Base-by-base conservation (phyloP, 495 filamentous ascomycete genomes). In the Amniculicola lignicola region DNA sequence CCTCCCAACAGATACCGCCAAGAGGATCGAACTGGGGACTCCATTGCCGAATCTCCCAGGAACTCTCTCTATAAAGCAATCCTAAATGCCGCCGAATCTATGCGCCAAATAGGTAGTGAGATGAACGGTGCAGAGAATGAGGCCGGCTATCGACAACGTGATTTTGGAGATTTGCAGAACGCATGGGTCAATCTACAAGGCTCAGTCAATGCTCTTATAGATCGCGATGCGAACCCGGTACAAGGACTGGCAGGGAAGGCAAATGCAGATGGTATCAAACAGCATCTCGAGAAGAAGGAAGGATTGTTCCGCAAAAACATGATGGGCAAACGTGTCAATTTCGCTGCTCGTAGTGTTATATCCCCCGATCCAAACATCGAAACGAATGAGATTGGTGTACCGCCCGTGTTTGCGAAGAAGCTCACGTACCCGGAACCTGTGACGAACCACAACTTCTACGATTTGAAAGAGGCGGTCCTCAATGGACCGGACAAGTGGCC, bases 321-420 rank as follows among this genome's bases (percentile, higher is more conserved):
- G 92, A 99, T 99, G 94, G 94, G 94, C 41, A 99, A 99, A 75
- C 88, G 94, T 74, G 94, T 99, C 70, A 97, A 99, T 71, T 96
- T 90, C 68, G 94, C 94, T 51, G 94, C 94, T 46, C 86, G 94
- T 68, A 93, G 86, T 77, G 94, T 99, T 62, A 99, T 99, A 58
- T 96, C 92, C 24, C 93, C 94, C 1, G 94, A 99, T 69, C 94
- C 94, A 3, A 97, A 96, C 64, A 93, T 99, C 64, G 94, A 99
- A 72, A 96, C 92, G 15, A 95, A 92, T 63, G 94, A 99, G 72
- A 96, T 99, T 52, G 94, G 94, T 69, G 92, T 99, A 3, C 94
- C 94, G 16, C 86, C 90, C 18, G 93, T 97, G 10, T 99, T 99
- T 70, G 94, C 94, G 1, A 88, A 81, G 67, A 97, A 95, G 71